Percentiles rank a stretch among this genome's conserved stretches.
These are phyloP conservation scores for Amanita inopinata DNA, from an alignment of 768 basidiomycete species.

Conservation along the genomic window DNA sequence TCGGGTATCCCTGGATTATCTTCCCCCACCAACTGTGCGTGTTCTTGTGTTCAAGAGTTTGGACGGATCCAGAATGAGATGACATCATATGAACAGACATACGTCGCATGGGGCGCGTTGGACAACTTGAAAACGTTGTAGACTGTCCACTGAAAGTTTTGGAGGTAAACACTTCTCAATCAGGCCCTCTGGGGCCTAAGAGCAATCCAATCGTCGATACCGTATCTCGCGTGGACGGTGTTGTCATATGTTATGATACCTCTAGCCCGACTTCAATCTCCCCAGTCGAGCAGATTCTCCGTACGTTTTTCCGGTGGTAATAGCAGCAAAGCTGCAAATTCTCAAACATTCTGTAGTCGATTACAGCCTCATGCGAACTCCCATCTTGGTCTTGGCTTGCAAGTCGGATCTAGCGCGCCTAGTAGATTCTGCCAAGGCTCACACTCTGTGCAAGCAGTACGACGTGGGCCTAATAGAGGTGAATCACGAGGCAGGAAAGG, in stretches of 20 bases:
- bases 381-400: conserved; percentile 75
- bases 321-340: background rate
- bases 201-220: conserved; percentile 37
- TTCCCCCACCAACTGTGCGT: conserved; percentile 2
- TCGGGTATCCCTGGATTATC: background rate
- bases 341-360: conserved; percentile 32
- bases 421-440: conserved; percentile 48
- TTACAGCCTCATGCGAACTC: conserved; percentile 46
- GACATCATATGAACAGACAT: conserved; percentile 18
- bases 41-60: background rate
- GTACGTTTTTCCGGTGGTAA: conserved; percentile 36
- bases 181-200: conserved; percentile 19
- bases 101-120: conserved; percentile 25
- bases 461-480: conserved; percentile 78
- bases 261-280: conserved; percentile 50
- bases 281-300: conserved; percentile 57
- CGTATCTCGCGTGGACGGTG: conserved; percentile 60
- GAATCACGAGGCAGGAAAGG: conserved; percentile 40
- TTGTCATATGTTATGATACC: conserved; percentile 82
- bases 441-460: conserved; percentile 43
- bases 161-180: conserved; percentile 39
- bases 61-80: background rate
- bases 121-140: conserved; percentile 23
- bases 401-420: conserved; percentile 64
- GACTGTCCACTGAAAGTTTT: conserved; percentile 41